These are phyloP conservation scores for Didymella sp. DNA, from an alignment of 2,329 filamentous ascomycete genomes.

Conservation along the genomic window DNA sequence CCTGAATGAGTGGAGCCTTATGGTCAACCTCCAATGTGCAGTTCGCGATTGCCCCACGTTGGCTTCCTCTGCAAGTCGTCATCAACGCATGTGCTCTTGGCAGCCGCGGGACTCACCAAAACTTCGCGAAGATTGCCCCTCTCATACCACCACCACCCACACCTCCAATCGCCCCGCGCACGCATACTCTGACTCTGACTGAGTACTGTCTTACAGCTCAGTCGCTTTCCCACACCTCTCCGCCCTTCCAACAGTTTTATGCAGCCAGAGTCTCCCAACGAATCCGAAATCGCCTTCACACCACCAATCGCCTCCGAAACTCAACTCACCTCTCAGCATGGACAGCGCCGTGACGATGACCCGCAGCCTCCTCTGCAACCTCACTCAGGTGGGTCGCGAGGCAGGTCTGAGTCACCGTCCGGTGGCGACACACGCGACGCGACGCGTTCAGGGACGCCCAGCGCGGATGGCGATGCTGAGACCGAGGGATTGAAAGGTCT, in stretches of 20 bases:
- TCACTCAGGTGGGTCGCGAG: constrained; percentile 47
- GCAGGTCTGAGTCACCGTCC: constrained; percentile 29
- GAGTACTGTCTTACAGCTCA: constrained; percentile 59
- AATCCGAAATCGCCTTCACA: constrained; percentile 55
- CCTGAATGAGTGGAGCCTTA: background rate
- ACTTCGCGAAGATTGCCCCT: constrained; percentile 17
- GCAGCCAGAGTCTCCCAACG: constrained; percentile 66
- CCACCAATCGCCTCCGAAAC: constrained; percentile 50
- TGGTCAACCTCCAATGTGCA: constrained; percentile 1
- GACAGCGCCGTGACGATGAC: constrained; percentile 57
- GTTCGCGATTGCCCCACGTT: constrained; percentile 16
- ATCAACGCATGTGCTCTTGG: constrained; percentile 16
- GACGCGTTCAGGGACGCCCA: constrained; percentile 30
- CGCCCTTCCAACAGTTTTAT: constrained; percentile 63
- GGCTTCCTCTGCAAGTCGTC: constrained; percentile 6
- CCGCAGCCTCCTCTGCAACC: constrained; percentile 53
- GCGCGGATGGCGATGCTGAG: constrained; percentile 14
- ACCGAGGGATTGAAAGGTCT: constrained; percentile 39
- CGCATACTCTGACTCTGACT: constrained; percentile 36
- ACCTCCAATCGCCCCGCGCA: constrained; percentile 28
- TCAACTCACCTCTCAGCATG: constrained; percentile 64
- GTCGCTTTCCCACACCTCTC: constrained; percentile 53
- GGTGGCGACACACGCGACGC: constrained; percentile 29
- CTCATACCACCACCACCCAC: constrained; percentile 24
- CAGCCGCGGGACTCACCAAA: constrained; percentile 3